Percentiles rank a stretch among this genome's conserved stretches.
phyloP scores from a whole-genome alignment of 1,284 basidiomycete genomes.

The Sporisorium sorghi region DNA sequence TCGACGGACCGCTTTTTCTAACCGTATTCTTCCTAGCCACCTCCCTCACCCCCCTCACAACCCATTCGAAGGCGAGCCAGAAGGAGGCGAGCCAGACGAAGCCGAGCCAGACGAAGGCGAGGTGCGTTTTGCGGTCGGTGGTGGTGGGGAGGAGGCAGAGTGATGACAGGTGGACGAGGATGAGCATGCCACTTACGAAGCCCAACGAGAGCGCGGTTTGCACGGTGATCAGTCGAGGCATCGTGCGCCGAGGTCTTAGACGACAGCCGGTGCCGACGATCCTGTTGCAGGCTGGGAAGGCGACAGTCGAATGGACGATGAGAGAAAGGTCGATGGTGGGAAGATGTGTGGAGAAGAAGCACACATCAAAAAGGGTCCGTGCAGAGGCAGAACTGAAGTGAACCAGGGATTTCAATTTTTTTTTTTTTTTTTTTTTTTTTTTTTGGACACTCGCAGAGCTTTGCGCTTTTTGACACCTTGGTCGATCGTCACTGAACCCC shows the following conservation, averaged over 20 bases:
- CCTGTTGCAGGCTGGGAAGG: background rate
- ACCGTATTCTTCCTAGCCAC: constrained; percentile 1
- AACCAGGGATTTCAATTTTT: too few relatives aligned
- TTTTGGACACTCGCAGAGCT: background rate
- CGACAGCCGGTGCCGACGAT: background rate
- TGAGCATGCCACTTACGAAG: constrained; percentile 47
- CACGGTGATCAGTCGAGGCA: constrained; percentile 44
- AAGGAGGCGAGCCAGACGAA: constrained; percentile 64
- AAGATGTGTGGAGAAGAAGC: background rate
- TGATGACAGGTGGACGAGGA: constrained; percentile 27
- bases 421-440: background rate
- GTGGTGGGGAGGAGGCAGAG: constrained; percentile 13
- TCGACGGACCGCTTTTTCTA: background rate
- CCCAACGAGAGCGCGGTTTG: constrained; percentile 50
- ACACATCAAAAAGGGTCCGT: constrained; percentile 15
- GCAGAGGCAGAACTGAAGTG: constrained; percentile 1
- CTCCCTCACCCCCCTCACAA: constrained; percentile 9
- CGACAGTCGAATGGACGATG: background rate
- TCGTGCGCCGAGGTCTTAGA: background rate
- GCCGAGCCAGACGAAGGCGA: constrained; percentile 61
- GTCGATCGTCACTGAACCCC: background rate
- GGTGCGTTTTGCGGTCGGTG: constrained; percentile 26
- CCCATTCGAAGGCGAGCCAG: constrained; percentile 59
- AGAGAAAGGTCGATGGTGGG: constrained; percentile 8
- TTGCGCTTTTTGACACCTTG: constrained; percentile 3